These are phyloP conservation scores for Cladophialophora carrionii DNA, from an alignment of 2,329 filamentous ascomycete genomes.

Conservation along the genomic window DNA sequence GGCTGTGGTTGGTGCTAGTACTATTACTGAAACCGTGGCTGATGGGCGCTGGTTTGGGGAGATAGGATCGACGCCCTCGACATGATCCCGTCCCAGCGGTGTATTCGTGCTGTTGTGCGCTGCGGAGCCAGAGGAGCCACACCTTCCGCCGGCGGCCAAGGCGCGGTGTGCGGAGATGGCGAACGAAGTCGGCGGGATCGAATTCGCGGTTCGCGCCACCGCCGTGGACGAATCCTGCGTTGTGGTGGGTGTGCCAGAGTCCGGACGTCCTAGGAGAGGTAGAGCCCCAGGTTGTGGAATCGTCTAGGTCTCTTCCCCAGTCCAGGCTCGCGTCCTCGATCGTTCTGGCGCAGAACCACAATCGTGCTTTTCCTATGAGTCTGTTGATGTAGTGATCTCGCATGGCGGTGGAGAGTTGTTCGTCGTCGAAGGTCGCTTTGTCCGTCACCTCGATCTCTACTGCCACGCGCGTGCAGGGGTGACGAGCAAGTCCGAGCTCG, in stretches of 20 bases:
- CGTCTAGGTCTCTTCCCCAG: not conserved
- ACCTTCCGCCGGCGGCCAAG: constrained; percentile 34
- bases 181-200: constrained; percentile 32
- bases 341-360: constrained; percentile 29
- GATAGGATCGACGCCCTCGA: constrained; percentile 2
- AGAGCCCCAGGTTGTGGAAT: not conserved
- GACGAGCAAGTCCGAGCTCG: constrained; percentile 33
- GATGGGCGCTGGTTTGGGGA: not conserved
- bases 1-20: not conserved
- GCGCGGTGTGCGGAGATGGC: constrained; percentile 31
- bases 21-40: too few species aligned
- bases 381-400: constrained; percentile 30
- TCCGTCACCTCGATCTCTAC: constrained; percentile 34
- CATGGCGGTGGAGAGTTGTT: constrained; percentile 36
- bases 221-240: too few species aligned
- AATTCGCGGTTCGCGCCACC: constrained; percentile 12
- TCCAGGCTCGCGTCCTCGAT: constrained; percentile 32
- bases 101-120: constrained; percentile 14
- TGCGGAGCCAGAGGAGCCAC: constrained; percentile 39
- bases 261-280: too few species aligned
- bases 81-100: not conserved
- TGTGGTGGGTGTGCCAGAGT: not conserved
- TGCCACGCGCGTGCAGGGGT: constrained; percentile 25
- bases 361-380: constrained; percentile 30
- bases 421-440: constrained; percentile 38